A percentile compares a stretch with the other conserved stretches of the same genome.
Evolutionary conservation across 116 monocot species (phyloP).

Genomic region (Phalaenopsis hybrid): DNA sequence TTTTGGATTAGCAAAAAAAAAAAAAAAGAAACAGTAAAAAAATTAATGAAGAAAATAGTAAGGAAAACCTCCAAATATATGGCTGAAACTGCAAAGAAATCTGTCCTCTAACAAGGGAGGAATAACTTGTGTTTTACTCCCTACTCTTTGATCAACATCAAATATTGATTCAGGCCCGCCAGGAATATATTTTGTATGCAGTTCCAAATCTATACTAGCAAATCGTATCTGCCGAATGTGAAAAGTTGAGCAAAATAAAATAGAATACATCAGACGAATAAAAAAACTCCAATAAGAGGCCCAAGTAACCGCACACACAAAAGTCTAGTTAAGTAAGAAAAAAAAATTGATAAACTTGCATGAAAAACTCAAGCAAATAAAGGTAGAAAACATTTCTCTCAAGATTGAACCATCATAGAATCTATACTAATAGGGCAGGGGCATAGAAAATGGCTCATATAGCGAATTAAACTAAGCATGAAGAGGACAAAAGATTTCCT

Average conservation of each 20-base stretch:
- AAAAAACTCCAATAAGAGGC: neutral
- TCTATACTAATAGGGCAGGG: neutral
- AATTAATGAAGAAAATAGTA: neutral
- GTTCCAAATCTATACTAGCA: slow-evolving; percentile 77
- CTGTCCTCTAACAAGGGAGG: slow-evolving; percentile 74
- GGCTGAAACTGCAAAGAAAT: slow-evolving; percentile 98
- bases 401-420: neutral
- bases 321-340: neutral
- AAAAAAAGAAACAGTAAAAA: neutral
- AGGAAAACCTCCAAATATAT: slow-evolving; percentile 85
- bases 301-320: neutral
- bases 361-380: neutral
- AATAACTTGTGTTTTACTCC: slow-evolving; percentile 63
- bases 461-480: neutral
- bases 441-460: neutral
- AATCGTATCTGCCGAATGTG: slow-evolving; percentile 58
- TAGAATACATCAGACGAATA: neutral
- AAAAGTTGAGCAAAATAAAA: neutral
- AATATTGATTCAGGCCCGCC: slow-evolving; percentile 69
- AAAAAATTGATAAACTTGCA: neutral
- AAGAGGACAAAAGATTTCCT: neutral
- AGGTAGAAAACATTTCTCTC: neutral
- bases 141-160: slow-evolving; percentile 76
- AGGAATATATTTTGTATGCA: slow-evolving; percentile 76
- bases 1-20: neutral